These are phyloP conservation scores for Cryphonectria parasitica DNA, from an alignment of 2,329 filamentous ascomycete species.

Conservation along the genomic window DNA sequence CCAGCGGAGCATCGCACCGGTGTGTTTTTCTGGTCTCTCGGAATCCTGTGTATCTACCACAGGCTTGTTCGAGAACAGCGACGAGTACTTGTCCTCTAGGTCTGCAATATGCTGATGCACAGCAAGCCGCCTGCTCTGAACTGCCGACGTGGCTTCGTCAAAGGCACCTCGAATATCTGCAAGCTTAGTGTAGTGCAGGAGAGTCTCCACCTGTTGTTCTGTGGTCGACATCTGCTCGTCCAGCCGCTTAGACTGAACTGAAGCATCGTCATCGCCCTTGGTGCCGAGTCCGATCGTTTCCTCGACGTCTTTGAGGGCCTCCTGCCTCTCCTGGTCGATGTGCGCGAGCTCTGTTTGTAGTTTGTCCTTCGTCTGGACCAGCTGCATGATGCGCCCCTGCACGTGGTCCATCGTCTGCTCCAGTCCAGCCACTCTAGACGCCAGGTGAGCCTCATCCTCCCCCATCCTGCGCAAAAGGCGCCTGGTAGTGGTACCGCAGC, in stretches of 20 bases:
- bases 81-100: not conserved
- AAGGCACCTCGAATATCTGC: constrained; percentile 9
- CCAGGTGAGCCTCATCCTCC: constrained; percentile 26
- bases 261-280: not conserved
- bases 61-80: not conserved
- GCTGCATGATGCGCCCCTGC: not conserved
- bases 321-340: not conserved
- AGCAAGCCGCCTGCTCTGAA: not conserved
- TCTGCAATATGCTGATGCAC: not conserved
- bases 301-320: not conserved
- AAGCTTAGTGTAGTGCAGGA: constrained; percentile 5
- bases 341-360: not conserved
- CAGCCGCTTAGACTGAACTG: not conserved
- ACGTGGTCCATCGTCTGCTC: constrained; percentile 6
- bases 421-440: not conserved
- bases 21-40: not conserved
- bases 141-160: not conserved
- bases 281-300: not conserved
- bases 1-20: not conserved
- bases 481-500: constrained; percentile 30
- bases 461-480: constrained; percentile 34
- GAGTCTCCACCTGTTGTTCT: constrained; percentile 4
- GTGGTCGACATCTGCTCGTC: constrained; percentile 6
- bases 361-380: not conserved
- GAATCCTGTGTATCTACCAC: not conserved